These are phyloP conservation scores for Sphagnum contortum DNA, from an alignment of 225 moss, liverwort and hornwort genomes.

Conservation along the genomic window DNA sequence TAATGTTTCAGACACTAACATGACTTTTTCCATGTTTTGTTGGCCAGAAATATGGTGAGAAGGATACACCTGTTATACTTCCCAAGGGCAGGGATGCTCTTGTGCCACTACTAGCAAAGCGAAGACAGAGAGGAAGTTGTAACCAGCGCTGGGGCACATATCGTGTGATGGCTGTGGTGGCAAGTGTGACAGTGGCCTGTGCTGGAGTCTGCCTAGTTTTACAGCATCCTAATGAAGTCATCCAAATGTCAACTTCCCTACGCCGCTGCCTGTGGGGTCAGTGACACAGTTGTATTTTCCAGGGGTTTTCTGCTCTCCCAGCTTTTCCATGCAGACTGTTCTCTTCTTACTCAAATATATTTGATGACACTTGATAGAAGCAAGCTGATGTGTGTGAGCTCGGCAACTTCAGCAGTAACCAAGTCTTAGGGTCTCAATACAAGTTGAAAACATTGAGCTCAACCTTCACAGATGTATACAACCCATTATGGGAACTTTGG, in stretches of 20 bases:
- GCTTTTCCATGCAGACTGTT: too few relatives aligned
- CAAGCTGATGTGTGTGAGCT: too few relatives aligned
- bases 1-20: not conserved
- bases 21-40: constrained; percentile 8
- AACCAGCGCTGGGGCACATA: constrained; percentile 24
- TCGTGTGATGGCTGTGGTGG: constrained; percentile 35
- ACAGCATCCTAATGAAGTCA: constrained; percentile 52
- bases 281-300: constrained; percentile 32
- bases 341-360: too few relatives aligned
- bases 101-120: constrained; percentile 21
- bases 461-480: too few relatives aligned
- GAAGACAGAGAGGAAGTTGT: constrained; percentile 18
- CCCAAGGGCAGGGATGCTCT: constrained; percentile 15
- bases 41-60: constrained; percentile 36
- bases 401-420: too few relatives aligned
- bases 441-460: too few relatives aligned
- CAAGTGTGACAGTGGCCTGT: constrained; percentile 50
- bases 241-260: constrained; percentile 36
- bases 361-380: too few relatives aligned
- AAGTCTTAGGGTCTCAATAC: too few relatives aligned
- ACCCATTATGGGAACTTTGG: too few relatives aligned
- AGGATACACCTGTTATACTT: constrained; percentile 34
- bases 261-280: constrained; percentile 44
- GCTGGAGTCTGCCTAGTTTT: constrained; percentile 55
- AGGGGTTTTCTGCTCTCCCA: too few relatives aligned